A percentile compares a stretch with the other conserved stretches of the same genome.
Conservation (phyloP, 441 rosid genomes). For the Daphne laureola region DNA sequence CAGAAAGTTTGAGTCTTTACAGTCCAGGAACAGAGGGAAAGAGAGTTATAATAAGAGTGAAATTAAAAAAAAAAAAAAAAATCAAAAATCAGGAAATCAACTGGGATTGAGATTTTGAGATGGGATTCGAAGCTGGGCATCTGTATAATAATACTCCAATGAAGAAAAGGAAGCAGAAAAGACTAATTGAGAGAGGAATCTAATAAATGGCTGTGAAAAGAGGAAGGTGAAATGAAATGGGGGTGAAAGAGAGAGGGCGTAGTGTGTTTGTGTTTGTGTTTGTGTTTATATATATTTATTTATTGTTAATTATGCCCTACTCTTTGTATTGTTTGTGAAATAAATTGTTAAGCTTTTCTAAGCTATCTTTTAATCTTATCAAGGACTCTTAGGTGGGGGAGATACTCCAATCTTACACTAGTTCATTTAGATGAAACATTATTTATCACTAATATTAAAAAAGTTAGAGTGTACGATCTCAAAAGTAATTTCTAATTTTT, state of each 20-base stretch:
- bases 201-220: conserved; percentile 56
- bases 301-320: conserved; percentile 19
- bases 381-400: too few relatives aligned
- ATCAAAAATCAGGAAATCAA: conserved; percentile 12
- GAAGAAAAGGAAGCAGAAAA: conserved; percentile 30
- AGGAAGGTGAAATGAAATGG: conserved; percentile 35
- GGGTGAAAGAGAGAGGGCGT: conserved; percentile 31
- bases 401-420: too few relatives aligned
- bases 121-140: conserved; percentile 47
- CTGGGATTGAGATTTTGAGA: conserved; percentile 25
- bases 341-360: conserved; percentile 31
- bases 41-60: conserved; percentile 3
- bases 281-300: conserved; percentile 9
- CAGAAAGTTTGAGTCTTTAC: conserved; percentile 21
- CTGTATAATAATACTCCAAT: conserved; percentile 48
- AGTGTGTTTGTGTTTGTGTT: background rate
- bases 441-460: background rate
- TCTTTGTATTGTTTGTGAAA: conserved; percentile 14
- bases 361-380: too few relatives aligned
- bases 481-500: too few relatives aligned
- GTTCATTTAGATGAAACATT: background rate
- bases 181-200: conserved; percentile 45
- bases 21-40: conserved; percentile 12
- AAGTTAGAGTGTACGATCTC: too few relatives aligned
- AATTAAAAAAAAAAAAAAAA: background rate